Evolutionary conservation across 116 monocot species (phyloP), one percentile per base, ranked within the genome.

Genomic region (Cymodocea nodosa): DNA sequence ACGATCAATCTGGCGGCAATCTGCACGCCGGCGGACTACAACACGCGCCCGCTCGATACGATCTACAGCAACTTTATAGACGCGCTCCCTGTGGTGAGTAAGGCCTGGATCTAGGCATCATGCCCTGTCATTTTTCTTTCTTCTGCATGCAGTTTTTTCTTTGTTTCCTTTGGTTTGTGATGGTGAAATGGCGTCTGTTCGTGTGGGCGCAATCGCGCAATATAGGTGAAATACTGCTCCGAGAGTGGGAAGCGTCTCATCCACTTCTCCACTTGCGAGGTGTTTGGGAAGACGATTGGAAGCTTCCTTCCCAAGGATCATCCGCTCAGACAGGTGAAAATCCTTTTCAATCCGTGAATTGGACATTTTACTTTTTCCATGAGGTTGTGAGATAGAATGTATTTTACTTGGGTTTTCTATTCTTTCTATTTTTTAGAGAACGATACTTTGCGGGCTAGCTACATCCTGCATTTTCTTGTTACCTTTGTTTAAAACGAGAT

Each of bases 1-100:
- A 81, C 79, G 13, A 92, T 92, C 66, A 92, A 92, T 50, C 73
- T 92, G 68, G 92, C 92, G 19, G 94, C 94, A 39, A 94, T 94
- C 72, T 94, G 94, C 70, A 94, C 90, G 12, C 94, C 94, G 23
- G 94, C 94, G 5, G 94, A 94, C 53, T 94, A 94, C 81, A 94
- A 94, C 71, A 94, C 90, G 8, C 79, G 94, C n/a, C 94, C 94
- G 1, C 87, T 94, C n/a, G 94, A 94, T 57, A 94, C 94, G 51
- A 94, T 94, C 12, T 89, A 89, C 75, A 94, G 90, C 79, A 94
- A 94, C 74, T 94, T 94, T 81, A 84, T 89, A 25, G 94, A 94
- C 53, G 94, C 94, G 2, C 86, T 89, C 51, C 94, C 94, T 2
- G 94, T 94, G 80, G 94, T 94, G 55, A 58, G 69, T 49, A 0